Evolutionary conservation across 345 rosid species (phyloP).

Genomic region (Triadica sebifera): DNA sequence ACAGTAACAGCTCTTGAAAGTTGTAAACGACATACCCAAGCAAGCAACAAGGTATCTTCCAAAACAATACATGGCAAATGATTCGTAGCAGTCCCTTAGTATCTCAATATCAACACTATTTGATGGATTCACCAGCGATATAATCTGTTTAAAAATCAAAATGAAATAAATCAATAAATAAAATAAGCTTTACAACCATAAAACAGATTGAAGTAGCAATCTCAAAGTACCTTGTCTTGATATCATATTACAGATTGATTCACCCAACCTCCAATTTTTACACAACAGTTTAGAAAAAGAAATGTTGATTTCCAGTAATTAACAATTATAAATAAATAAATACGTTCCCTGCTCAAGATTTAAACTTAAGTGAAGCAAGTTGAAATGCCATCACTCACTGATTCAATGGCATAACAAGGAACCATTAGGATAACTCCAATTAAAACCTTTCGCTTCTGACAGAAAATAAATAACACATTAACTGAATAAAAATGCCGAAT

Average conservation of each 20-base stretch:
- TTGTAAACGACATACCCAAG: slow-evolving; percentile 66
- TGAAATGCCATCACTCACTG: slow-evolving; percentile 46
- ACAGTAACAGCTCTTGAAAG: not conserved
- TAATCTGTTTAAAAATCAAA: slow-evolving; percentile 52
- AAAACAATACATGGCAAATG: slow-evolving; percentile 99
- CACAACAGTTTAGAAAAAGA: not conserved
- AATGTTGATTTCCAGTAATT: not conserved
- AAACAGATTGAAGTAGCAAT: not conserved
- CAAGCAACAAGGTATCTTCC: slow-evolving; percentile 98
- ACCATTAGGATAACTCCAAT: slow-evolving; percentile 98
- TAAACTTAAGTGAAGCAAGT: not conserved
- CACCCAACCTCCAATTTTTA: not conserved
- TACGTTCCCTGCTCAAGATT: not conserved
- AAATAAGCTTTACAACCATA: not conserved
- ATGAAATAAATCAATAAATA: too few species aligned
- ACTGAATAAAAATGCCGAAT: not conserved
- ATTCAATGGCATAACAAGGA: slow-evolving; percentile 90
- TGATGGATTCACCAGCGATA: slow-evolving; percentile 83
- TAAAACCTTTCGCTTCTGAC: slow-evolving; percentile 92
- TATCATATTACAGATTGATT: not conserved
- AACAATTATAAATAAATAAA: not conserved
- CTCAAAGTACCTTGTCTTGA: not conserved
- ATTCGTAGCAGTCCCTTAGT: slow-evolving; percentile 96
- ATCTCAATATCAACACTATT: slow-evolving; percentile 85
- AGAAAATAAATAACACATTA: slow-evolving; percentile 14